phyloP scores from a whole-genome alignment of 2,329 filamentous ascomycete species.

The Xylariomycetidae sp. region DNA sequence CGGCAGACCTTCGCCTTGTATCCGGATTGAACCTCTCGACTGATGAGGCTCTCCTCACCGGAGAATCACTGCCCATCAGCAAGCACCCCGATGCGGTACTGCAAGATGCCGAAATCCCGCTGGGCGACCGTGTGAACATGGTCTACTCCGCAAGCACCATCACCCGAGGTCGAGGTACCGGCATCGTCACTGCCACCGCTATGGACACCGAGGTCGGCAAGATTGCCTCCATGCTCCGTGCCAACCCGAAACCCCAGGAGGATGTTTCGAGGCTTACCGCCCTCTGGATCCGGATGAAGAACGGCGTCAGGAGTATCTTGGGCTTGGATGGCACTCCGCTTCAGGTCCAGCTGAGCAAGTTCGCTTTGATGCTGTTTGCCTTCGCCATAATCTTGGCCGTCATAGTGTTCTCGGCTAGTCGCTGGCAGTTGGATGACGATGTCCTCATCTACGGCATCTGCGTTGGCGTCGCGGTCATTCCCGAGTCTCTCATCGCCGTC shows the following conservation, averaged over 20 bases:
- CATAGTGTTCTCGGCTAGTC: conserved; percentile 55
- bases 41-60: conserved; percentile 69
- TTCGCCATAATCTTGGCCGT: conserved; percentile 58
- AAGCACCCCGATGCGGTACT: conserved; percentile 56
- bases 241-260: conserved; percentile 45
- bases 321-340: conserved; percentile 73
- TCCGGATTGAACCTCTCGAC: conserved; percentile 68
- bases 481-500: conserved; percentile 53
- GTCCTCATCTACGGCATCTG: conserved; percentile 50
- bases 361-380: conserved; percentile 74
- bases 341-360: conserved; percentile 78
- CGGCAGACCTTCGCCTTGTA: conserved; percentile 60
- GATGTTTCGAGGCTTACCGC: conserved; percentile 39
- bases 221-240: conserved; percentile 65
- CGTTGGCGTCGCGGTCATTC: conserved; percentile 47
- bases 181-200: conserved; percentile 63
- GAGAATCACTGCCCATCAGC: conserved; percentile 64
- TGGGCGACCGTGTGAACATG: conserved; percentile 66
- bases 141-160: conserved; percentile 68
- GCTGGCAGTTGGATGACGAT: conserved; percentile 47
- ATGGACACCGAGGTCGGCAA: conserved; percentile 72
- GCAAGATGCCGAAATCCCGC: conserved; percentile 46
- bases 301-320: conserved; percentile 44
- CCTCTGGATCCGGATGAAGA: conserved; percentile 37
- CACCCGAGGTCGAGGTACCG: conserved; percentile 62